Base-by-base conservation (phyloP, 495 filamentous ascomycete species). In the Choiromyces venosus region DNA sequence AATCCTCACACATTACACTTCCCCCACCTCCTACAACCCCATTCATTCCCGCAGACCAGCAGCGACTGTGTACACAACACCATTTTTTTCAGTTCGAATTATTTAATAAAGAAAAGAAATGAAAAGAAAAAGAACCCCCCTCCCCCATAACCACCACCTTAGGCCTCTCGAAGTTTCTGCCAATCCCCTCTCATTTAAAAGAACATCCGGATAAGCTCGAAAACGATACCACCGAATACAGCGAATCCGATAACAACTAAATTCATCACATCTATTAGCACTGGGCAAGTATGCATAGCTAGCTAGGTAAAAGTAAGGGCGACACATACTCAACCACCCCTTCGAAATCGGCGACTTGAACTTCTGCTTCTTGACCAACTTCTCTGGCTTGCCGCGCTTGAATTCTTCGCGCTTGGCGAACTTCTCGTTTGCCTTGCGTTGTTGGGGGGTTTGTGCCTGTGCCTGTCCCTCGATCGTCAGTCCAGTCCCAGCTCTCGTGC, bases 371-470 rank as follows among this genome's bases (percentile, higher is more conserved):
- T 90, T 88, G 86, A 93, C 94, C 74, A 88, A 80, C 33, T 87
- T 86, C 36, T 90, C 88, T 33, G 91, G 89, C 85, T 95, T 97
- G 76, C 95, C 95, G 75, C 91, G 89, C 81, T 92, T 94, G 35
- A 87, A 86, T 73, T 90, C 89, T 82, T 97, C 89, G 46, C 89
- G 86, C 81, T 91, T 91, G 52, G 88, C 90, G 83, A 91, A 99
- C 77, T 90, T 90, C 72, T 90, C 89, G 84, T 98, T 98, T 46
- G 92, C 91, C 80, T 88, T 89, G 76, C 94, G 91, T 85, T 98
- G 96, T 82, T 93, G 88, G 38, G 93, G 94, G 74, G 95, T 99
- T 90, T 99, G 95, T 37, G 91, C 91, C 94, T 99, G 77, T 73
- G 29, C 29, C 52, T 61, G 52, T 16, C 14, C n/a, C 21, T 52